Evolutionary conservation across 352 stramenopile genomes (phyloP).

Genomic region (Globisporangium polare): DNA sequence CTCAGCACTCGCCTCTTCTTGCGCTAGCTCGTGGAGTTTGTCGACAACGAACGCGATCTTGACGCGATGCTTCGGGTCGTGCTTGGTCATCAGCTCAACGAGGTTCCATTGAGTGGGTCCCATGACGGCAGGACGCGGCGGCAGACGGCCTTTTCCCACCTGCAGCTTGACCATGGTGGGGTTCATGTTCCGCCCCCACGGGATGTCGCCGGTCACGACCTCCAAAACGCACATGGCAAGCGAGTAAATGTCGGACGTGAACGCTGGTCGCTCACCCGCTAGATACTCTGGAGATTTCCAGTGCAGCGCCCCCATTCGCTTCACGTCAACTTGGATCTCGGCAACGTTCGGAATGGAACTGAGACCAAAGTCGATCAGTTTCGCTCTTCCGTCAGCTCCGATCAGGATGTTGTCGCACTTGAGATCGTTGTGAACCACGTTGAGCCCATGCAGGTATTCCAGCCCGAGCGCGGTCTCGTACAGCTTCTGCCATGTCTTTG

Average conservation of each 20-base stretch:
- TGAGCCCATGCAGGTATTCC: background rate
- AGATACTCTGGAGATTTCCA: slow-evolving; percentile 5
- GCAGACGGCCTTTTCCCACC: too few relatives aligned
- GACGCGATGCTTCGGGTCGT: too few relatives aligned
- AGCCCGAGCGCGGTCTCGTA: background rate
- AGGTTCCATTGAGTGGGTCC: slow-evolving; percentile 5
- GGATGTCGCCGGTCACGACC: too few relatives aligned
- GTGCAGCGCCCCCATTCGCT: background rate
- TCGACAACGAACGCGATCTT: too few relatives aligned
- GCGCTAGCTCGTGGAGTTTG: too few relatives aligned
- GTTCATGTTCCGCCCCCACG: too few relatives aligned
- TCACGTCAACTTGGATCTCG: slow-evolving; percentile 2
- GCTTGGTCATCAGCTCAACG: too few relatives aligned
- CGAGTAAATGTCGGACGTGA: slow-evolving; percentile 1
- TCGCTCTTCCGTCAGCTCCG: background rate
- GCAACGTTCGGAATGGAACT: background rate
- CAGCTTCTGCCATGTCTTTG: background rate
- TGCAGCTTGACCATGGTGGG: too few relatives aligned
- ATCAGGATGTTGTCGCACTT: slow-evolving; percentile 8
- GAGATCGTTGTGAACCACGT: slow-evolving; percentile 33
- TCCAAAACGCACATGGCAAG: too few relatives aligned
- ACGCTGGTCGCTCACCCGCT: background rate
- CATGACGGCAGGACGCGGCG: too few relatives aligned
- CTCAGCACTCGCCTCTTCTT: too few relatives aligned
- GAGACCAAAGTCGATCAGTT: slow-evolving; percentile 8